These are phyloP conservation scores for Cercospora sojina DNA, from an alignment of 2,329 filamentous ascomycete species.

Conservation along the genomic window DNA sequence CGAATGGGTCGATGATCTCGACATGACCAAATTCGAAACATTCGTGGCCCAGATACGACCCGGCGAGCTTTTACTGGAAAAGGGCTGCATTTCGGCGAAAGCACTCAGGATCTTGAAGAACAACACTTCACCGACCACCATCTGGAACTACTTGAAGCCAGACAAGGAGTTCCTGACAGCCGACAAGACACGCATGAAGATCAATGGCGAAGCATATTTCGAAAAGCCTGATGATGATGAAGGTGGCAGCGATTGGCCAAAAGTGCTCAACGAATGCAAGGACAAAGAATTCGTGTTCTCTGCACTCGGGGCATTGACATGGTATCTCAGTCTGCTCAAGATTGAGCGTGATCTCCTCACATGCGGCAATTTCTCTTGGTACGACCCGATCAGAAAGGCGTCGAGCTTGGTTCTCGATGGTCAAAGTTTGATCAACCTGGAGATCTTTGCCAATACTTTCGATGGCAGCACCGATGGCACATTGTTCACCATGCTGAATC, in stretches of 20 bases:
- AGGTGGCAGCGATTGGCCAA: constrained; percentile 72
- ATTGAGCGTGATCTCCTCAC: constrained; percentile 84
- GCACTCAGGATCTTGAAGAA: constrained; percentile 92
- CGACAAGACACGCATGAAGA: constrained; percentile 75
- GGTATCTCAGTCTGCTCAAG: constrained; percentile 80
- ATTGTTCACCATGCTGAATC: constrained; percentile 84
- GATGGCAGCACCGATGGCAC: constrained; percentile 85
- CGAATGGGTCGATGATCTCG: constrained; percentile 85
- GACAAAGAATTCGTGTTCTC: constrained; percentile 85
- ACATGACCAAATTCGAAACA: constrained; percentile 96
- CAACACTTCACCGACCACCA: constrained; percentile 85
- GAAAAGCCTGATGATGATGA: constrained; percentile 51
- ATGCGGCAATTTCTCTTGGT: constrained; percentile 85
- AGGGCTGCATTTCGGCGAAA: constrained; percentile 75
- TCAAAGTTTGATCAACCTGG: constrained; percentile 96
- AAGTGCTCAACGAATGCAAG: constrained; percentile 66
- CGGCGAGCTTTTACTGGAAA: constrained; percentile 85
- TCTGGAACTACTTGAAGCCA: constrained; percentile 92
- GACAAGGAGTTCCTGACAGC: constrained; percentile 88
- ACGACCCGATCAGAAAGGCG: constrained; percentile 86
- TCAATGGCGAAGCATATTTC: constrained; percentile 80
- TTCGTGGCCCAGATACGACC: constrained; percentile 90
- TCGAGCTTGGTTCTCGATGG: constrained; percentile 90
- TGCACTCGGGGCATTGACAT: constrained; percentile 81
- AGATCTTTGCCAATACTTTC: constrained; percentile 89